Conservation (phyloP, 805 yeast genomes). For the Metschnikowia colocasiae region DNA sequence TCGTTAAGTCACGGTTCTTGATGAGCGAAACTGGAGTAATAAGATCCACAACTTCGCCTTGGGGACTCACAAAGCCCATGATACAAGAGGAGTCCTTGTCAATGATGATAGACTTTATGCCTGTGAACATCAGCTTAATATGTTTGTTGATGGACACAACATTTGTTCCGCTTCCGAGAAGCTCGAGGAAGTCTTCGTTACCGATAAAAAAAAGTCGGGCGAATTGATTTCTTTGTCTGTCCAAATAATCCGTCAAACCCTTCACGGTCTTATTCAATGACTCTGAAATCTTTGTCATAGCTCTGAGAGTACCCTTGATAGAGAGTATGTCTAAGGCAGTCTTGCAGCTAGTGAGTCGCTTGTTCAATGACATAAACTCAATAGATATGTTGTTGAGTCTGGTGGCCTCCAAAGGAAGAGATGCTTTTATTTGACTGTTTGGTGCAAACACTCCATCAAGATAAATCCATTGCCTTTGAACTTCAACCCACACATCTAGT, state of each 20-base stretch:
- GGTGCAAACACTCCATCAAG: constrained; percentile 71
- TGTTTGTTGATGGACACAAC: constrained; percentile 50
- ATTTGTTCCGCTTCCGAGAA: constrained; percentile 64
- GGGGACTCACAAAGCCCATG: constrained; percentile 52
- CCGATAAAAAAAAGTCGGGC: constrained; percentile 87
- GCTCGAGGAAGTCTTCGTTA: constrained; percentile 81
- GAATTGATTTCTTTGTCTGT: constrained; percentile 68
- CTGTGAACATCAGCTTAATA: constrained; percentile 68
- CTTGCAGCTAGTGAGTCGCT: constrained; percentile 45
- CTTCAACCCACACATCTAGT: constrained; percentile 73
- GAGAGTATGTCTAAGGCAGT: constrained; percentile 53
- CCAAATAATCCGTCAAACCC: constrained; percentile 74
- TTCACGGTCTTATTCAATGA: constrained; percentile 56
- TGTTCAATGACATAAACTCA: constrained; percentile 55
- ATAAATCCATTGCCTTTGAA: constrained; percentile 86
- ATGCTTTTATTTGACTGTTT: constrained; percentile 50
- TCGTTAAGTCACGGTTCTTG: constrained; percentile 44
- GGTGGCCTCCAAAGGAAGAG: constrained; percentile 66
- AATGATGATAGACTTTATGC: constrained; percentile 44
- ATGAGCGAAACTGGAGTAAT: constrained; percentile 40
- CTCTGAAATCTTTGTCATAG: constrained; percentile 50
- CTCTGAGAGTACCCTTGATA: constrained; percentile 45
- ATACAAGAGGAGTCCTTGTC: constrained; percentile 35
- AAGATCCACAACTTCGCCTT: constrained; percentile 57
- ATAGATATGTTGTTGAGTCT: constrained; percentile 61